Conservation (phyloP, 305 asterid species). For the Withania somnifera region DNA sequence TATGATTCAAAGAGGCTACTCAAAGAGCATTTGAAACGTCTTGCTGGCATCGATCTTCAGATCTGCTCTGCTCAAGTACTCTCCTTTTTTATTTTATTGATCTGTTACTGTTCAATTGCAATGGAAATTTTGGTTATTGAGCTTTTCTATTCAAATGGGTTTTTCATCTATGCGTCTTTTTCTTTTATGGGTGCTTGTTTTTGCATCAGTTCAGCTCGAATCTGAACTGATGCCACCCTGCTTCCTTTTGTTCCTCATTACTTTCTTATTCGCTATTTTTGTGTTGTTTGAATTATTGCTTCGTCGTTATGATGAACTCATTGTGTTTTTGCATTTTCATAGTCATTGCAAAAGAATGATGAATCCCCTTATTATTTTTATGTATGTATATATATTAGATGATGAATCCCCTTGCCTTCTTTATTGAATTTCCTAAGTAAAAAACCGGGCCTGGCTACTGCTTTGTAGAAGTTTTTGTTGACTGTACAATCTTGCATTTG, state of each 20-base stretch:
- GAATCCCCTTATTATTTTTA: no score
- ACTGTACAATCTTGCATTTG: not conserved
- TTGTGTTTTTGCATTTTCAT: not conserved
- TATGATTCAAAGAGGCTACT: constrained; percentile 70
- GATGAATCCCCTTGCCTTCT: no score
- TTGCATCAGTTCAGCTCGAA: not conserved
- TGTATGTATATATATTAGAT: no score
- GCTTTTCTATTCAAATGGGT: not conserved
- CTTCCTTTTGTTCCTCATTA: not conserved
- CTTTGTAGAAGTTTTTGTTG: not conserved
- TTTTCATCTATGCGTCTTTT: not conserved
- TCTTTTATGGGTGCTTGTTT: not conserved
- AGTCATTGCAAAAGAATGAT: not conserved
- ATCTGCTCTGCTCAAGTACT: constrained; percentile 56
- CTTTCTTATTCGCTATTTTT: not conserved
- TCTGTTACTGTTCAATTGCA: not conserved
- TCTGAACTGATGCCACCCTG: not conserved
- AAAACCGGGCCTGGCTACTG: no score
- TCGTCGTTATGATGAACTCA: not conserved
- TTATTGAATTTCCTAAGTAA: no score
- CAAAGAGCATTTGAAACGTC: constrained; percentile 48
- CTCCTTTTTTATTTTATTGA: not conserved
- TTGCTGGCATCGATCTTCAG: constrained; percentile 44
- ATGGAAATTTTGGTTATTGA: not conserved
- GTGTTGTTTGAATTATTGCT: not conserved